Conservation (phyloP, 768 basidiomycete species). For the Leucocoprinus leucothites region DNA sequence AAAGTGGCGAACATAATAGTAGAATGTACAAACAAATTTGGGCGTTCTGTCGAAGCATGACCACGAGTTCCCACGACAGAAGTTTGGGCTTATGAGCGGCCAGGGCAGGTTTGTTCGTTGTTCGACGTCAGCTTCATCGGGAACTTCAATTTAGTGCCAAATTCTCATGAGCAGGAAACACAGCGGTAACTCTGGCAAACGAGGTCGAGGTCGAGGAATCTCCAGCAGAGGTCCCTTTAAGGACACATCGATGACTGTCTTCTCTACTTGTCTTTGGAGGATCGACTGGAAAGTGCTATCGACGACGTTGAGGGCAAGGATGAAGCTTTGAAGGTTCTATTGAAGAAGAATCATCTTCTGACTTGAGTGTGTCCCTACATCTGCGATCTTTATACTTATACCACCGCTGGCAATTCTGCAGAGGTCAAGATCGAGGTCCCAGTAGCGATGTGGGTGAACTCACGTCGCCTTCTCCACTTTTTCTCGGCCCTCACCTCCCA, state of each 20-base stretch:
- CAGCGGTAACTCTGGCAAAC: conserved; percentile 26
- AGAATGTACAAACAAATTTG: conserved; percentile 13
- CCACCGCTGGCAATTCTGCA: conserved; percentile 19
- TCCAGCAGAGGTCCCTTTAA: conserved; percentile 18
- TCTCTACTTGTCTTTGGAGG: conserved; percentile 21
- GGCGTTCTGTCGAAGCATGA: neutral
- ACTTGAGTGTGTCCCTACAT: too few relatives aligned
- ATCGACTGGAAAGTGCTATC: conserved; percentile 57
- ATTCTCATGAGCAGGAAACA: conserved; percentile 39
- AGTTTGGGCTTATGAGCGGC: neutral
- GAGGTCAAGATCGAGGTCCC: conserved; percentile 57
- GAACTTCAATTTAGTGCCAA: too few relatives aligned
- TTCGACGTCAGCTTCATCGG: too few relatives aligned
- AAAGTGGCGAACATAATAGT: conserved; percentile 64
- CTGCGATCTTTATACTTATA: neutral
- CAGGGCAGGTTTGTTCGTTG: too few relatives aligned
- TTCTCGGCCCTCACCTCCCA: neutral
- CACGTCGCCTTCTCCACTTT: neutral
- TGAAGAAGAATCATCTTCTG: too few relatives aligned
- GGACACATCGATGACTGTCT: neutral
- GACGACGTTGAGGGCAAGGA: conserved; percentile 40
- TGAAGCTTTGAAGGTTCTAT: conserved; percentile 18
- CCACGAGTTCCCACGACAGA: conserved; percentile 1
- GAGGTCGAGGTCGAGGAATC: conserved; percentile 31
- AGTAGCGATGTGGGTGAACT: conserved; percentile 94